Evolutionary conservation across 176 grass and related monocot species (phyloP), one percentile per base, ranked within the genome.

Genomic region (Avena eriantha): DNA sequence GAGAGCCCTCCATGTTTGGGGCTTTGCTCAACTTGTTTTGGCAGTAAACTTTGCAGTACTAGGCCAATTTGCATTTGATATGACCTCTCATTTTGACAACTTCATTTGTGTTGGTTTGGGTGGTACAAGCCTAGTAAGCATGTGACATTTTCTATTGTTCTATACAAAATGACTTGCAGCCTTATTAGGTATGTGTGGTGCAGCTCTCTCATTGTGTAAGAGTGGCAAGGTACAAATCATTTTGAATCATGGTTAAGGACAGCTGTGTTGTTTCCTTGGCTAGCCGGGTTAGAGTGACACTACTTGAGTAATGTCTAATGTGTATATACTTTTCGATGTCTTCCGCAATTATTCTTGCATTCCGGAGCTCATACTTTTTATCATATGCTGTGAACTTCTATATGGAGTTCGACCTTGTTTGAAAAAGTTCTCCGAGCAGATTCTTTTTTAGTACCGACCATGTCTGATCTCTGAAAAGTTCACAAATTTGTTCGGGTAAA

Each of bases 231-330:
- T 74, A 21, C 2, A 55, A 48, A 0, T 80, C 76, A 76, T 76
- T 92, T 89, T 89, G 41, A 84, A 51, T 92, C 48, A 74, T 86
- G 59, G 48, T 35, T 59, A 78, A 79, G 87, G 79, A 89, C 24
- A 68, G 26, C 7, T 79, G 43, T 89, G 67, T 80, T 8, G 56
- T 41, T 10, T 76, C 58, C 83, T 26, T 26, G 90, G 46, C 17
- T 80, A 86, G 83, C 83, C 83, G 87, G 76, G 68, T 60, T 31
- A 60, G 83, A 29, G 29, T 75, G 29, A 83, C 76, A 80, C 34
- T 83, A 6, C 50, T 86, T 26, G 55, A 91, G 57, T 73, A 80
- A 29, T 41, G 39, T 41, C 39, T 41, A 41, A 41, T 17, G 29
- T 33, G 64, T 67, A 34, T 85, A 77, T 78, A 71, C 45, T 70